phyloP scores from a whole-genome alignment of 441 rosid genomes.

The Erodium texanum region DNA sequence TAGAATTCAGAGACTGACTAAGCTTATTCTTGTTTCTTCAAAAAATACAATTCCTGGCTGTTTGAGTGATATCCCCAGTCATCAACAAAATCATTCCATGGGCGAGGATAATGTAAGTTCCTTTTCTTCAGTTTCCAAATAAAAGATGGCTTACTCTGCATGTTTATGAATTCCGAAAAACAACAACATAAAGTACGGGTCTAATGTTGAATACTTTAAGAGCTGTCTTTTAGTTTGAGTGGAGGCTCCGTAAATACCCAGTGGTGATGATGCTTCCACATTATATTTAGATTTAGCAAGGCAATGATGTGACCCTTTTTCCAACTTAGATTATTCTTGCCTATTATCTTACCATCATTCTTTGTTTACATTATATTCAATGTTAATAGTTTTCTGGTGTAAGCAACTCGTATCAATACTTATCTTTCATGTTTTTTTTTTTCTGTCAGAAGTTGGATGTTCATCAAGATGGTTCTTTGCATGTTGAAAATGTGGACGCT shows the following conservation, averaged over 20 bases:
- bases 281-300: background rate
- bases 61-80: conserved; percentile 53
- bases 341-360: conserved; percentile 2
- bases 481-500: conserved; percentile 53
- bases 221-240: background rate
- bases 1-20: conserved; percentile 94
- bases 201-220: background rate
- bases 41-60: conserved; percentile 71
- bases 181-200: background rate
- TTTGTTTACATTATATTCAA: background rate
- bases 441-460: conserved; percentile 46
- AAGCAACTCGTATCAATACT: conserved; percentile 9
- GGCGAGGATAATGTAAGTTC: conserved; percentile 69
- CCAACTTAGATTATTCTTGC: background rate
- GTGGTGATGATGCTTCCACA: background rate
- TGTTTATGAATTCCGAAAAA: background rate
- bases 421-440: conserved; percentile 16
- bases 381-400: conserved; percentile 9
- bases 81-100: conserved; percentile 54
- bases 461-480: conserved; percentile 43
- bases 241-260: background rate
- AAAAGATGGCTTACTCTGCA: background rate
- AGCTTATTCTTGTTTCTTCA: conserved; percentile 96
- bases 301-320: background rate
- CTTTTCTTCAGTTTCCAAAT: background rate